Evolutionary conservation across 1,284 basidiomycete species (phyloP), one percentile per base, ranked within the genome.

Genomic region (Mycena sp.): DNA sequence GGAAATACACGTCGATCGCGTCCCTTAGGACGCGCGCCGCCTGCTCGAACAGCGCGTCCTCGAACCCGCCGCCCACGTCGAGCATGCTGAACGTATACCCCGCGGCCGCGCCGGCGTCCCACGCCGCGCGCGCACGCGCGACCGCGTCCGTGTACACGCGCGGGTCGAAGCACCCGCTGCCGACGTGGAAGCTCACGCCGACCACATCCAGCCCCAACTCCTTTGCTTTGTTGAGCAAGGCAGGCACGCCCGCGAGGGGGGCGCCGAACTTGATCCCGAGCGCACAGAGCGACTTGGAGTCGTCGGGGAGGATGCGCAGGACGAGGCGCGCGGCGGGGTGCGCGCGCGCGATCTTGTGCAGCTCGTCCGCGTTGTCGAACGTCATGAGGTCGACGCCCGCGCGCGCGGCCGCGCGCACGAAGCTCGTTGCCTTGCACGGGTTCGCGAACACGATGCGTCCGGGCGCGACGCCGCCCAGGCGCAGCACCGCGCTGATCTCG

Each of bases 211-310:
- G 84, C 25, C 84, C 81, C 35, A 99, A 85, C 73, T 93, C 89
- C 69, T 84, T 85, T 0, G 97, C 98, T 70, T 91, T 92, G 17
- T 83, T 79, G 46, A 99, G 84, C 26, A 99, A 85, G 7, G 83
- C 85, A 3, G 93, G 93, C 25, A 98, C 96, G 16, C 89, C 86
- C 35, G 83, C 84, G 32, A 99, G 85, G 1, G 96, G 90, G 0
- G 97, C 96, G n/a, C 98, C 98, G 70, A 97, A 99, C 80, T 99
- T 99, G 78, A 95, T 88, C 3, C 96, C 96, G 46, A 99, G 89
- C 40, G 94, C 90, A 77, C 96, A 99, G 16, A 98, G 81, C 67
- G 91, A 94, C 81, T 96, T 98, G 50, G 94, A 95, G 78, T 99
- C 98, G 78, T 99, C 98, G 19, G 96, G 96, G 49, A 99, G 84